These are phyloP conservation scores for Morella rubra DNA, from an alignment of 306 rosid species.

Conservation along the genomic window DNA sequence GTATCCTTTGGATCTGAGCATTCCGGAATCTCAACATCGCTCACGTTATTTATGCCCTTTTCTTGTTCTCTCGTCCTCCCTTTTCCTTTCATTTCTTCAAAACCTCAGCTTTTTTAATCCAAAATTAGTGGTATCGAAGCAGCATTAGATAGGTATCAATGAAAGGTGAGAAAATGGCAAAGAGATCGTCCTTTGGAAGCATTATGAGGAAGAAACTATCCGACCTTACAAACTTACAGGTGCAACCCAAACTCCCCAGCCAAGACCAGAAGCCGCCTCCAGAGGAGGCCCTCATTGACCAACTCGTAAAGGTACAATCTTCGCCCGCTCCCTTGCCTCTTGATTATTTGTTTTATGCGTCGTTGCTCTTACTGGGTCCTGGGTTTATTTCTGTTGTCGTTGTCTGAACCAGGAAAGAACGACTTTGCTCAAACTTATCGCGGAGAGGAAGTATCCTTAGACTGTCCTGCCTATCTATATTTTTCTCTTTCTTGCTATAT, in stretches of 20 bases:
- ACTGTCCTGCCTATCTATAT: background rate
- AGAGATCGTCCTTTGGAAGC: constrained; percentile 56
- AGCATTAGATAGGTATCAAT: background rate
- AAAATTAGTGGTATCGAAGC: background rate
- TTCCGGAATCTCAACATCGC: too few species aligned
- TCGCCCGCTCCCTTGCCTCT: background rate
- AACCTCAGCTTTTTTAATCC: too few species aligned
- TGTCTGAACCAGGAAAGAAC: constrained; percentile 62
- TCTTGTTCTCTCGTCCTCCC: background rate
- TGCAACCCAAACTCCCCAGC: constrained; percentile 14
- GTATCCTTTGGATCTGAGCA: too few species aligned
- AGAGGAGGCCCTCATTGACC: constrained; percentile 45
- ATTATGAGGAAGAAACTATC: constrained; percentile 68
- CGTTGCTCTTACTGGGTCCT: background rate
- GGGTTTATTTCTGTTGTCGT: constrained; percentile 6
- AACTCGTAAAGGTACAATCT: constrained; percentile 58
- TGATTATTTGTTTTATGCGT: background rate
- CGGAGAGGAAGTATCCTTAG: constrained; percentile 77
- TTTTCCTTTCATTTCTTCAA: background rate
- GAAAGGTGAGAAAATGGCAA: constrained; percentile 46
- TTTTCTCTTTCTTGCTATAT: background rate
- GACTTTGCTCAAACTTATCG: constrained; percentile 48
- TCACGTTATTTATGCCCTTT: background rate
- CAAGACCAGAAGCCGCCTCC: constrained; percentile 29
- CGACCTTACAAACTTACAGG: constrained; percentile 65